Evolutionary conservation across 805 yeast species (phyloP), one percentile per base, ranked within the genome.

Genomic region (Candida broadrunensis): DNA sequence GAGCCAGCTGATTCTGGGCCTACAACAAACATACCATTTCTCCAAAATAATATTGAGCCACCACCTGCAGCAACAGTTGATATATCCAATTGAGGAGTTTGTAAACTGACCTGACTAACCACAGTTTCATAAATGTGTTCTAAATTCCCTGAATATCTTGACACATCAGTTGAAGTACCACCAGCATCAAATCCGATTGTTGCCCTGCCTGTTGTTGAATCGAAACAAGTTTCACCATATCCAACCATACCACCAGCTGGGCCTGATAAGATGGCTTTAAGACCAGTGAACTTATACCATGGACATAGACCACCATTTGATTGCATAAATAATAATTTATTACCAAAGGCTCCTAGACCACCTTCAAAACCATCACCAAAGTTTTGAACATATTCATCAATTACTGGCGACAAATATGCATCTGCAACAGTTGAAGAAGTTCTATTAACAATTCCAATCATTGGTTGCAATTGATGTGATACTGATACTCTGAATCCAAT

Each of bases 211-310:
- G 50, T 20, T 1, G 24, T 37, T 19, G 45, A 30, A 45, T 73
- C 78, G 56, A 73, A 88, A 46, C 96, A 86, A 0, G 98, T 90
- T 38, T 79, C 75, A 0, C 96, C 87, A 52, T 81, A 87, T 0
- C 98, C 98, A 25, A 91, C 97, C 43, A 91, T 95, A 37, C 98
- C 98, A 29, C 98, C 98, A 8, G 98, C 98, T 2, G 98, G 98
- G 2, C 98, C 98, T 1, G 97, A 88, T 26, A 91, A 64, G 36
- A 91, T 85, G 3, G 98, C 96, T 50, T 81, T 76, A 27, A 91
- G 68, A 2, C 98, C 98, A 0, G 96, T 83, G 58, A 91, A 91
- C 36, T 78, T 75, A 17, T 79, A 70, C 54, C 93, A 89, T 41
- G 88, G 88, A 17, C 90, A 89, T 44, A 91, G 73, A 2, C 98